phyloP scores from a whole-genome alignment of 352 stramenopile genomes.

The Phytophthora sp. region DNA sequence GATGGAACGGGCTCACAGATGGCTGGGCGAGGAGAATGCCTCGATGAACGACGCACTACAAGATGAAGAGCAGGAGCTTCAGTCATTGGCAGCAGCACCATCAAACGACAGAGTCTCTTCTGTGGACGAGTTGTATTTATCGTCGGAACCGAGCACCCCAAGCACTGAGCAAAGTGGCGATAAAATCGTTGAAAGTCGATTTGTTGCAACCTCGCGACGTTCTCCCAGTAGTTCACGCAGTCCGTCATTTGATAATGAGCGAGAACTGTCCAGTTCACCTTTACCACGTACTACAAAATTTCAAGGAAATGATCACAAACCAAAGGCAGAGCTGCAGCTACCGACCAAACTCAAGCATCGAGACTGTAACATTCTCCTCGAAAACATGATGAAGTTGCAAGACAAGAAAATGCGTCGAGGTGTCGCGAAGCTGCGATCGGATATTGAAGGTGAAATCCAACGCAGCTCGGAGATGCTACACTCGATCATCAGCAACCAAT shows the following conservation, averaged over 20 bases:
- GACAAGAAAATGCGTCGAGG: slow-evolving; percentile 21
- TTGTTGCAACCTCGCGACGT: neutral
- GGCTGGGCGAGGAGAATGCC: slow-evolving; percentile 1
- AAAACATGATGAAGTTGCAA: slow-evolving; percentile 36
- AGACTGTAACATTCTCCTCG: slow-evolving; percentile 36
- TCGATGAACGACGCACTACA: neutral
- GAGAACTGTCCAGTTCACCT: neutral
- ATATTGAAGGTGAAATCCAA: slow-evolving; percentile 24
- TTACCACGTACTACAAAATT: neutral
- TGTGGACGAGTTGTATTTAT: neutral
- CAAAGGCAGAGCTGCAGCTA: neutral
- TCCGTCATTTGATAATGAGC: neutral
- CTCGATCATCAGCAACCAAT: slow-evolving; percentile 29
- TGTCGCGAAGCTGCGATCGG: slow-evolving; percentile 14
- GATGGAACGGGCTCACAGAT: slow-evolving; percentile 27
- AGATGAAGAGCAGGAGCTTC: neutral
- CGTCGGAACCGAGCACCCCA: slow-evolving; percentile 4
- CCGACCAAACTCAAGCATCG: slow-evolving; percentile 26
- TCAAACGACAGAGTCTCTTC: neutral
- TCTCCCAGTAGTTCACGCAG: neutral
- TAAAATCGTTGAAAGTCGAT: neutral
- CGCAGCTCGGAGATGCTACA: slow-evolving; percentile 23
- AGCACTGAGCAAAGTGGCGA: slow-evolving; percentile 5
- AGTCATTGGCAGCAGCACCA: neutral
- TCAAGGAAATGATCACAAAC: neutral